Base-by-base conservation (phyloP, 78 protist species). In the Dictyostelium purpureum region DNA sequence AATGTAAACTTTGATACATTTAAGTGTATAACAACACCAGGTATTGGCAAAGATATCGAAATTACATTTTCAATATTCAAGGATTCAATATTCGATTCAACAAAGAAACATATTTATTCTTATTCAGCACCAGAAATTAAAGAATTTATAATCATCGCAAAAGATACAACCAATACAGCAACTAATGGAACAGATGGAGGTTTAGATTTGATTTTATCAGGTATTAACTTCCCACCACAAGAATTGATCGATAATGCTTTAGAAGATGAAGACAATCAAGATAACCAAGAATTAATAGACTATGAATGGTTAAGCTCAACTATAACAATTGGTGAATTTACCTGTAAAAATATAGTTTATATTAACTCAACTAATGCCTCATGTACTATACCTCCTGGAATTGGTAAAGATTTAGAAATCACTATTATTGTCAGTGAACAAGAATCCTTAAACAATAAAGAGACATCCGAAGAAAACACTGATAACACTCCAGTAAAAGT, bases 341-440 rank as follows among this genome's bases (percentile, higher is more conserved):
- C 49, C 7, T 43, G 49, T 43, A 43, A 43, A 43, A 7, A 43
- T 43, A 43, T 43, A 9, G 49, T 43, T 9, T 43, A 7, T 4
- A 43, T 9, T 43, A 43, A 7, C 7, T 43, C 49, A 43, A 43
- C 7, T 9, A 43, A 43, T 9, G 49, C 59, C 21, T 5, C 19
- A 31, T 42, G 14, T 2, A 63, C 3, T 1, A n/a, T 78, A 11
- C 45, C 71, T 28, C 75, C 87, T 24, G 87, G 87, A 16, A 63
- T 78, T 63, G 87, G 87, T 38, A 47, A 59, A 14, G 61, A 78
- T 31, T 33, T 67, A n/a, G 26, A 19, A 1, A 54, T 81, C 40
- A 33, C 45, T n/a, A 79, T 69, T 18, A 81, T 26, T 1, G 77
- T 81, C 40, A 79, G 65, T 21, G 37, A 51, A 10, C 89, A 81